These are phyloP conservation scores for Cinnamomum micranthum DNA, from an alignment of 164 flowering plant species.

Conservation along the genomic window DNA sequence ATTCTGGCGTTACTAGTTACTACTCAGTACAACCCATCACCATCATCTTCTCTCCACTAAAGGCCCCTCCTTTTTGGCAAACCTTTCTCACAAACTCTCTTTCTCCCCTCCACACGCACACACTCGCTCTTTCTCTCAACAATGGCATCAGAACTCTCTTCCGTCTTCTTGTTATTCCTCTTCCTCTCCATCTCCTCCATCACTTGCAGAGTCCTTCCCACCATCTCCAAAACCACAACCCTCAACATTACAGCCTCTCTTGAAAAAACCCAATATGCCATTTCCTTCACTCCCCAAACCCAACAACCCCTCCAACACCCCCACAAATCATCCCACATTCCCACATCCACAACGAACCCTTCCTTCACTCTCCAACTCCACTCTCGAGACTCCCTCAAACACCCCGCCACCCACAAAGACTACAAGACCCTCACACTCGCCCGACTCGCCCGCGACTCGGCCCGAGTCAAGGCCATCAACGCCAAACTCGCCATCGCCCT, in stretches of 20 bases:
- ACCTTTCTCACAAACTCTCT: background rate
- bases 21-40: background rate
- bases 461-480: constrained; percentile 52
- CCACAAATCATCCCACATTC: constrained; percentile 5
- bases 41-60: background rate
- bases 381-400: constrained; percentile 22
- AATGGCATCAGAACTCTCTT: constrained; percentile 8
- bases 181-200: background rate
- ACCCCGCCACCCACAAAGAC: constrained; percentile 29
- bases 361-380: constrained; percentile 32
- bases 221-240: constrained; percentile 19
- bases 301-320: constrained; percentile 12
- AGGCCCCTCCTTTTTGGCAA: background rate
- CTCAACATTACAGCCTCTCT: constrained; percentile 55
- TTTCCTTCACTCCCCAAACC: constrained; percentile 19
- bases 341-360: constrained; percentile 7
- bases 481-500: constrained; percentile 54
- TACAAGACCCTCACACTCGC: constrained; percentile 50
- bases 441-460: constrained; percentile 63
- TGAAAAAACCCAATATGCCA: constrained; percentile 24
- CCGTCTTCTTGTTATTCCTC: background rate
- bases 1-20: background rate
- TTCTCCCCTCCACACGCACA: background rate
- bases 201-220: constrained; percentile 11
- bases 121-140: background rate